Conservation (phyloP, 1,284 basidiomycete species). For the Somion occarium region DNA sequence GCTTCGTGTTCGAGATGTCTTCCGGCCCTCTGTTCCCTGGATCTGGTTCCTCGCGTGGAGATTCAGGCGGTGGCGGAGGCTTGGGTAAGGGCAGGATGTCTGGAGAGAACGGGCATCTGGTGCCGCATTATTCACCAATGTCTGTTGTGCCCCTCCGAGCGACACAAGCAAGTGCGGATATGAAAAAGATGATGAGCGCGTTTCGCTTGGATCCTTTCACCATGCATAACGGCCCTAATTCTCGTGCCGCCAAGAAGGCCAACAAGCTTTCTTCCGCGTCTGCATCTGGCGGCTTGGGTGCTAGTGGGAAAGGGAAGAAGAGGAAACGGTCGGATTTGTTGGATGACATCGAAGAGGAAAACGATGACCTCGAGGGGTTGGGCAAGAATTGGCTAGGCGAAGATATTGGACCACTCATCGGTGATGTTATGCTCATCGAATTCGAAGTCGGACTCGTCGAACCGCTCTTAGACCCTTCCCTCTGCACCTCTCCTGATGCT, state of each 20-base stretch:
- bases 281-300: not conserved
- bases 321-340: not conserved
- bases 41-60: constrained; percentile 6
- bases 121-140: constrained; percentile 20
- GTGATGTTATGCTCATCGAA: constrained; percentile 21
- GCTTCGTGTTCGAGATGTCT: constrained; percentile 30
- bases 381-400: constrained; percentile 20
- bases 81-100: not conserved
- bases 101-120: not conserved
- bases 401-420: constrained; percentile 24
- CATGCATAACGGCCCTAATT: constrained; percentile 44
- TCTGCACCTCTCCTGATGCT: not conserved
- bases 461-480: not conserved
- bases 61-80: not conserved
- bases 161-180: constrained; percentile 58
- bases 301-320: not conserved
- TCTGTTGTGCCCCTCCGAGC: constrained; percentile 70
- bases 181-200: constrained; percentile 70
- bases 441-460: constrained; percentile 20
- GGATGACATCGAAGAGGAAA: constrained; percentile 13
- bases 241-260: not conserved
- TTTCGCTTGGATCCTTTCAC: constrained; percentile 75
- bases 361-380: constrained; percentile 18
- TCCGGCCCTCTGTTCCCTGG: constrained; percentile 14
- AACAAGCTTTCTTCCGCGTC: not conserved